A percentile compares a stretch with the other conserved stretches of the same genome.
These are phyloP conservation scores for Chrysosporium keratinophilum DNA, from an alignment of 2,329 filamentous ascomycete species.

Conservation along the genomic window DNA sequence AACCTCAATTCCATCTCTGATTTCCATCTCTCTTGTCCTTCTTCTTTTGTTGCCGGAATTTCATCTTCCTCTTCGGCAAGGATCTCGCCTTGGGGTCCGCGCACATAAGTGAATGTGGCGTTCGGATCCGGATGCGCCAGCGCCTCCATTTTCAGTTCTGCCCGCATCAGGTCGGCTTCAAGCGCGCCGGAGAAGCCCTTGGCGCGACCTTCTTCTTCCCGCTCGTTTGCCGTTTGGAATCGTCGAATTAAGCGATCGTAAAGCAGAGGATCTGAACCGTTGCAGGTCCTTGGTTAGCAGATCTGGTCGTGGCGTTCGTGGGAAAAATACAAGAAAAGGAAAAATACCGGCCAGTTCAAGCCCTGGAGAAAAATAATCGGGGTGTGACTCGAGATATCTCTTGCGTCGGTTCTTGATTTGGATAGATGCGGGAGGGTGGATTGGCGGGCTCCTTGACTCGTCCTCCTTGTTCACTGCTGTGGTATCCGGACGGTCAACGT, in stretches of 20 bases:
- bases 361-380: conserved; percentile 57
- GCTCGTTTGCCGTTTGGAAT: conserved; percentile 63
- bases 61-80: conserved; percentile 50
- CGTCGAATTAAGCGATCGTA: conserved; percentile 71
- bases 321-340: conserved; percentile 20
- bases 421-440: conserved; percentile 36
- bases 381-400: conserved; percentile 62
- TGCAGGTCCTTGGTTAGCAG: not conserved
- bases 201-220: conserved; percentile 58
- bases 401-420: conserved; percentile 64
- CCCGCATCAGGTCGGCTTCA: conserved; percentile 64
- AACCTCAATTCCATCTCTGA: conserved; percentile 66
- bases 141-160: conserved; percentile 62
- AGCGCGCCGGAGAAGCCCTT: conserved; percentile 72
- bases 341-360: conserved; percentile 52
- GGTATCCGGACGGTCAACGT: conserved; percentile 9
- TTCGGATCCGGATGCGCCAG: conserved; percentile 46
- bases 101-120: conserved; percentile 41
- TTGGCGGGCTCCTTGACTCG: conserved; percentile 1
- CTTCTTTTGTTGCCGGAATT: conserved; percentile 49
- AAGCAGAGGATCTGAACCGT: conserved; percentile 57
- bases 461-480: conserved; percentile 8
- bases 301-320: conserved; percentile 15
- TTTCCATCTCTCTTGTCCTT: conserved; percentile 59
- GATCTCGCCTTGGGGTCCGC: conserved; percentile 46